Percentiles rank a stretch among this genome's conserved stretches.
Conservation (phyloP, 1,284 basidiomycete species). For the Austroboletus novae-zelandiae region DNA sequence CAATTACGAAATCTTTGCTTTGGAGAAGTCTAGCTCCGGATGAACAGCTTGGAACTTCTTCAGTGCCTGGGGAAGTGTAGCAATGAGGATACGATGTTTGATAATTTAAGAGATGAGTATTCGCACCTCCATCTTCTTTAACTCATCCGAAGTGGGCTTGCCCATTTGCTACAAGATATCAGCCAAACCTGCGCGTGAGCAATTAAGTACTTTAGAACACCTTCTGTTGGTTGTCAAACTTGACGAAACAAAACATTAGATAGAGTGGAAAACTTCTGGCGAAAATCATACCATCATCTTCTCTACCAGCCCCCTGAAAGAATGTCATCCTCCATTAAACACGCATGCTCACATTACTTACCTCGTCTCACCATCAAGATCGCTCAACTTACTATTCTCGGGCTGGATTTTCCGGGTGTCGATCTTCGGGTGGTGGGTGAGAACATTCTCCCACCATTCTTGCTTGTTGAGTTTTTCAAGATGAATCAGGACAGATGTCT, state of each 20-base stretch:
- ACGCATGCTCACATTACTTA: slow-evolving; percentile 29
- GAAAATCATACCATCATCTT: slow-evolving; percentile 94
- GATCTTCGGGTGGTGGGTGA: slow-evolving; percentile 95
- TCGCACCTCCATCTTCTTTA: slow-evolving; percentile 82
- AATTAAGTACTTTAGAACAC: slow-evolving; percentile 37
- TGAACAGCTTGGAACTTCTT: slow-evolving; percentile 88
- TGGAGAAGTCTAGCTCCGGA: slow-evolving; percentile 93
- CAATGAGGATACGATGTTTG: not conserved
- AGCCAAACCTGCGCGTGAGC: not conserved
- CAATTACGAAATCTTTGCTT: slow-evolving; percentile 80
- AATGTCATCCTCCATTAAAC: slow-evolving; percentile 2
- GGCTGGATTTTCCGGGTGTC: slow-evolving; percentile 97
- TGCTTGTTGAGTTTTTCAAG: slow-evolving; percentile 86
- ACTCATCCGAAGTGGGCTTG: slow-evolving; percentile 88
- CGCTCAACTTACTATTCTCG: slow-evolving; percentile 93
- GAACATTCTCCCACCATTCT: slow-evolving; percentile 98
- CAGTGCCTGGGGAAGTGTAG: slow-evolving; percentile 54
- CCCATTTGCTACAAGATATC: slow-evolving; percentile 76
- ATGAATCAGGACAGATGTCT: slow-evolving; percentile 69
- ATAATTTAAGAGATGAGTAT: not conserved
- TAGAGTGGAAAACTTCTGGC: not conserved
- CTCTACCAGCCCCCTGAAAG: slow-evolving; percentile 89
- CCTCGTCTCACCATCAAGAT: slow-evolving; percentile 93
- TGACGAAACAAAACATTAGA: slow-evolving; percentile 11
- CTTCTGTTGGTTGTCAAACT: slow-evolving; percentile 99